Conservation (phyloP, 1,284 basidiomycete genomes). For the Melampsora americana region DNA sequence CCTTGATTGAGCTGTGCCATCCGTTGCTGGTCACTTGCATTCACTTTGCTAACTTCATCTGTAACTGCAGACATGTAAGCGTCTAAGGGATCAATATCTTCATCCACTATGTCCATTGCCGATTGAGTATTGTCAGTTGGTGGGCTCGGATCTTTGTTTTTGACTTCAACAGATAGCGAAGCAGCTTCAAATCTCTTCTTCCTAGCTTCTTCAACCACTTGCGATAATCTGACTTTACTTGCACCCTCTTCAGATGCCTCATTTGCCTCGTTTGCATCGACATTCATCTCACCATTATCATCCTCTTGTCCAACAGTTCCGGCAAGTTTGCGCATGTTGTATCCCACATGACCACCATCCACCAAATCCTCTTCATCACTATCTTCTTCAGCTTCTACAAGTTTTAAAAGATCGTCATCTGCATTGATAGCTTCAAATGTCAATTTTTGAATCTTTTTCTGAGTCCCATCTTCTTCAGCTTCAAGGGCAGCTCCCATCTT, state of each 20-base stretch:
- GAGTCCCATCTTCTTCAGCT: slow-evolving; percentile 35
- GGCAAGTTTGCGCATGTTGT: slow-evolving; percentile 44
- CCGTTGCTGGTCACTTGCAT: slow-evolving; percentile 71
- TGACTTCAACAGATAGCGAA: slow-evolving; percentile 30
- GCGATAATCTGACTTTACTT: slow-evolving; percentile 32
- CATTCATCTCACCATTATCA: slow-evolving; percentile 48
- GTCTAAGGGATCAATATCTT: slow-evolving; percentile 84
- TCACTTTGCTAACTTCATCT: slow-evolving; percentile 82
- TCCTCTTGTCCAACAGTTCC: slow-evolving; percentile 46
- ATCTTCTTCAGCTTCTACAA: slow-evolving; percentile 44
- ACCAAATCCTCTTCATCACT: slow-evolving; percentile 47
- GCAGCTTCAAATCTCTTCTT: slow-evolving; percentile 44
- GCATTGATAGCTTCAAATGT: slow-evolving; percentile 45
- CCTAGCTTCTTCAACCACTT: slow-evolving; percentile 41
- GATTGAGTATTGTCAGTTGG: slow-evolving; percentile 8
- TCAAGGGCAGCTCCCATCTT: slow-evolving; percentile 39
- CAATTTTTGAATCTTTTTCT: slow-evolving; percentile 43
- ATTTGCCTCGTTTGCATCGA: slow-evolving; percentile 50
- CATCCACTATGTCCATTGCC: slow-evolving; percentile 71
- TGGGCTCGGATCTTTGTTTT: slow-evolving; percentile 40
- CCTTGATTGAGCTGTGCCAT: slow-evolving; percentile 56
- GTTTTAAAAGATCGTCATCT: slow-evolving; percentile 43
- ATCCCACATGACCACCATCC: slow-evolving; percentile 46
- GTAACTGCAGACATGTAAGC: slow-evolving; percentile 89
- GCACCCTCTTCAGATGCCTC: slow-evolving; percentile 18